phyloP scores from a whole-genome alignment of 1,284 basidiomycete genomes.

The Fistulinella staudtii region DNA sequence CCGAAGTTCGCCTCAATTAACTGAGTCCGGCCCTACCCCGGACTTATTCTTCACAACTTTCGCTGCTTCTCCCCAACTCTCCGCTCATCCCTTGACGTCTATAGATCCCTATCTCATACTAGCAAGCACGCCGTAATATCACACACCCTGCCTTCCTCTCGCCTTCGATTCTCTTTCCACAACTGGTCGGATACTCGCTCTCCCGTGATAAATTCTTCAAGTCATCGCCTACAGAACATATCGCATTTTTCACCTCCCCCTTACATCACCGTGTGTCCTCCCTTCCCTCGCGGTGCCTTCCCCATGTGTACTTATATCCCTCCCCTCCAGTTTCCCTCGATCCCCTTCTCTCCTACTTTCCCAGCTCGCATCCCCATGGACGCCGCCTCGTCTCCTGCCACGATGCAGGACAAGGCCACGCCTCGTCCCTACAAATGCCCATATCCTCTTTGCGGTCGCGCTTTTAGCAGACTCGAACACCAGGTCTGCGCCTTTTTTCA shows the following conservation, averaged over 20 bases:
- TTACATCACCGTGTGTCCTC: conserved; percentile 24
- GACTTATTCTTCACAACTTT: conserved; percentile 27
- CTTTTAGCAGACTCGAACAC: conserved; percentile 90
- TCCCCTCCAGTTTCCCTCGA: conserved; percentile 15
- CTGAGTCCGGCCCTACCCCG: conserved; percentile 29
- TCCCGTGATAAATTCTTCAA: conserved; percentile 24
- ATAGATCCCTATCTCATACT: conserved; percentile 29
- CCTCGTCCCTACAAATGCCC: conserved; percentile 94
- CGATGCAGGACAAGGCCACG: conserved; percentile 47
- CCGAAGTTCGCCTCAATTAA: conserved; percentile 23
- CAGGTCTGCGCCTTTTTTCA: conserved; percentile 53
- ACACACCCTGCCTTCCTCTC: conserved; percentile 18
- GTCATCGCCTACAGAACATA: conserved; percentile 12
- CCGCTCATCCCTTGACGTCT: conserved; percentile 17
- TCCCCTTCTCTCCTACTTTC: conserved; percentile 19
- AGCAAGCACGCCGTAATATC: conserved; percentile 26
- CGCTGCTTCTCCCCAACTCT: conserved; percentile 13
- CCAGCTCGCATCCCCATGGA: conserved; percentile 26
- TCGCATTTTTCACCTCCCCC: conserved; percentile 10
- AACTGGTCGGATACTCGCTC: conserved; percentile 17
- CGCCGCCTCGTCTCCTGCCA: conserved; percentile 4
- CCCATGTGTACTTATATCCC: conserved; percentile 31
- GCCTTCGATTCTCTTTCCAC: conserved; percentile 26
- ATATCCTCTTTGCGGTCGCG: conserved; percentile 85
- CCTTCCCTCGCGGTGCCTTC: conserved; percentile 9